phyloP scores from a whole-genome alignment of 129 eudicot genomes.

The Lactuca saligna region DNA sequence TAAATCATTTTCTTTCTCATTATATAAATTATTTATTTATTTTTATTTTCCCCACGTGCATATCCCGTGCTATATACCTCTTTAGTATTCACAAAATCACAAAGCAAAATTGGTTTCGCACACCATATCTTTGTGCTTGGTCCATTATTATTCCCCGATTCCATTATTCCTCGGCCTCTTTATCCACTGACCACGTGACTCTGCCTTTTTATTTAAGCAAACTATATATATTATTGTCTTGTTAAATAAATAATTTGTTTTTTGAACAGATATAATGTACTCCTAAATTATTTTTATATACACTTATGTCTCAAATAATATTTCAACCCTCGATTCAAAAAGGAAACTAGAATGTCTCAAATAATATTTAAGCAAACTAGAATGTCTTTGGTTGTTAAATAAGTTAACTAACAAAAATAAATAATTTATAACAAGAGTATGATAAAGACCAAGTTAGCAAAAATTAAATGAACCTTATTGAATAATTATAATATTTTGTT shows the following conservation, averaged over 20 bases:
- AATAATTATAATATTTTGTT: no score
- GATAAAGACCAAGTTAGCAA: no score
- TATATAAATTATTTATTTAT: background rate
- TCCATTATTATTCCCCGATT: conserved; percentile 18
- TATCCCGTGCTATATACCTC: conserved; percentile 18
- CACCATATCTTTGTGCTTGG: conserved; percentile 24
- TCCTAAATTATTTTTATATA: no score
- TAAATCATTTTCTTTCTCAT: conserved; percentile 22
- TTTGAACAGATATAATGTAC: no score
- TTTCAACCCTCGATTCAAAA: no score
- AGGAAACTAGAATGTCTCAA: no score
- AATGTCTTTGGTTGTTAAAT: background rate
- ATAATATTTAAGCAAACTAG: no score
- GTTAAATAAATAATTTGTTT: no score
- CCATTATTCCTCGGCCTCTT: conserved; percentile 31
- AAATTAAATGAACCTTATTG: no score
- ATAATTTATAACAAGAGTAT: no score
- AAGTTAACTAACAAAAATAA: no score
- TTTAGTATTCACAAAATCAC: conserved; percentile 6
- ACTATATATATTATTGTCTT: background rate
- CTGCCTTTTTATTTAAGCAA: conserved; percentile 30
- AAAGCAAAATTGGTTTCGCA: conserved; percentile 26
- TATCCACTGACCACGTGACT: conserved; percentile 33
- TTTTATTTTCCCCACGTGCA: conserved; percentile 22
- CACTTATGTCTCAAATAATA: no score